These are phyloP conservation scores for Solanum virginianum DNA, from an alignment of 257 asterid species.

Conservation along the genomic window DNA sequence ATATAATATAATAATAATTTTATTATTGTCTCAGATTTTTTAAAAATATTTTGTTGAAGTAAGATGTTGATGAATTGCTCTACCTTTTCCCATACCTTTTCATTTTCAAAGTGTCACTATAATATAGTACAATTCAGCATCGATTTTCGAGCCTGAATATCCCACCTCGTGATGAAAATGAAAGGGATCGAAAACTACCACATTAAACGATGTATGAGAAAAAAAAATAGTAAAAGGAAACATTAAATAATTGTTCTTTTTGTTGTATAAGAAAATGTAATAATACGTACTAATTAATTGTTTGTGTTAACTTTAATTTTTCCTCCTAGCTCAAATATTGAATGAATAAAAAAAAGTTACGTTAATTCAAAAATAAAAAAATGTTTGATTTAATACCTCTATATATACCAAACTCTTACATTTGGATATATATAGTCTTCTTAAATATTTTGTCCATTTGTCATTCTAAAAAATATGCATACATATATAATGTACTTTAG, in stretches of 20 bases:
- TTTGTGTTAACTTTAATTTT: not conserved
- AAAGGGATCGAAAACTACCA: not conserved
- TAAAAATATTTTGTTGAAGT: not conserved
- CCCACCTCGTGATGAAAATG: slow-evolving; percentile 2
- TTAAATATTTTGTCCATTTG: not conserved
- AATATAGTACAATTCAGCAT: not conserved
- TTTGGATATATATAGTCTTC: not conserved
- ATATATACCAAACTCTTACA: too few species aligned
- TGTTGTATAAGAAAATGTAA: not conserved
- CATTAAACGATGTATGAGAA: not conserved
- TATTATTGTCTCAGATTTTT: too few species aligned
- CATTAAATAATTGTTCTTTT: not conserved
- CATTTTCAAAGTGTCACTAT: not conserved
- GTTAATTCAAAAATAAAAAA: not conserved
- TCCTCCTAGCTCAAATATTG: not conserved
- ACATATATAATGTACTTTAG: not conserved
- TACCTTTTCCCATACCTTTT: not conserved
- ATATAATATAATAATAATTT: too few species aligned
- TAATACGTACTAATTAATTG: not conserved
- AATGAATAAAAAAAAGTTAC: too few species aligned
- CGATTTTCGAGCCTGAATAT: not conserved
- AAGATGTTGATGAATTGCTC: not conserved
- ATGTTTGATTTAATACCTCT: not conserved
- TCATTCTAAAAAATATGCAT: not conserved
- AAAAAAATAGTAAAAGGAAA: not conserved